Evolutionary conservation across 352 stramenopile species (phyloP).

Genomic region (Peronosclerospora sorghi): DNA sequence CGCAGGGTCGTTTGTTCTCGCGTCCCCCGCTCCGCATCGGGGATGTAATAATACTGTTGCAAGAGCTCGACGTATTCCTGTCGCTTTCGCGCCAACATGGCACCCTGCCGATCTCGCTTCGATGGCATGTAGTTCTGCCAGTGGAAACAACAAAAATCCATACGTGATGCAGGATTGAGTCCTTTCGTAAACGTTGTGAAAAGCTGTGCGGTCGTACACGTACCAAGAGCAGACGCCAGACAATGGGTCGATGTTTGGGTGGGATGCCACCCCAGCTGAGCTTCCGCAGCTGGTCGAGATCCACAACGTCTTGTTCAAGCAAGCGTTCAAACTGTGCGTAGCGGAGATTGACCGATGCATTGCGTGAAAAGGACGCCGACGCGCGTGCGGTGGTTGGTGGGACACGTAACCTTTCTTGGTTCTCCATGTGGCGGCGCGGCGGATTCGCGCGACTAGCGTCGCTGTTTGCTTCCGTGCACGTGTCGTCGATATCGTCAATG

Average conservation of each 20-base stretch:
- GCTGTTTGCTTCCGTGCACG: too few species aligned
- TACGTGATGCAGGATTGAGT: too few species aligned
- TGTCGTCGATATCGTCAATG: too few species aligned
- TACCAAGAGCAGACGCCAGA: conserved; percentile 95
- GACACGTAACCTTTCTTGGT: too few species aligned
- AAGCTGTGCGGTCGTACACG: neutral
- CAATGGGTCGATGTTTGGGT: conserved; percentile 65
- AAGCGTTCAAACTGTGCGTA: conserved; percentile 62
- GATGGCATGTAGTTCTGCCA: conserved; percentile 91
- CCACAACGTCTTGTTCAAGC: conserved; percentile 67
- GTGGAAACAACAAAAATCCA: neutral
- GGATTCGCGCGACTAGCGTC: too few species aligned
- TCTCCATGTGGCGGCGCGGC: too few species aligned
- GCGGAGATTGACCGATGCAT: conserved; percentile 56
- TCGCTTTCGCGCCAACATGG: conserved; percentile 90
- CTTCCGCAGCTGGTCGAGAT: conserved; percentile 84
- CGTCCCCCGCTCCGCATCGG: conserved; percentile 87
- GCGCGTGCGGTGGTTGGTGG: neutral
- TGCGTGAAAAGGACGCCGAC: conserved; percentile 27
- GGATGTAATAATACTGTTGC: conserved; percentile 95
- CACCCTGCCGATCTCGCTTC: conserved; percentile 84
- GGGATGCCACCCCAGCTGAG: conserved; percentile 90
- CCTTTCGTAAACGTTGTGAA: too few species aligned
- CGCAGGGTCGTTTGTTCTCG: conserved; percentile 94
- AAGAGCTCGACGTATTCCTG: conserved; percentile 93